Conservation (phyloP, 768 basidiomycete genomes). For the Lenzites betulinus region DNA sequence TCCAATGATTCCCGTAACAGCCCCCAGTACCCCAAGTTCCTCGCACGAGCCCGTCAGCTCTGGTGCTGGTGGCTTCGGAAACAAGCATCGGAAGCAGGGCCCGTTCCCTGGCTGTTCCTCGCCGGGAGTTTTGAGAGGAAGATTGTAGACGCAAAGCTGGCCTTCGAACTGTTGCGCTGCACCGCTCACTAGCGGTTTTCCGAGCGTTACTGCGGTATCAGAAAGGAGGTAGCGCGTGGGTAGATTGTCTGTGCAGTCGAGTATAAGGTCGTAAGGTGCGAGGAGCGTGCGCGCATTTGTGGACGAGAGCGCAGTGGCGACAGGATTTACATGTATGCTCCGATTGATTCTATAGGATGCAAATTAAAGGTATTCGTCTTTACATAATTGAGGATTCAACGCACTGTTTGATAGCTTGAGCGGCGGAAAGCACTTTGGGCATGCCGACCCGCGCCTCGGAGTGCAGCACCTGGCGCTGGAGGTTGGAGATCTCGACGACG, state of each 20-base stretch:
- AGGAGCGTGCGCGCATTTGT: conserved; percentile 68
- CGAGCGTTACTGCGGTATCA: conserved; percentile 74
- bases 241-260: conserved; percentile 95
- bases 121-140: conserved; percentile 5
- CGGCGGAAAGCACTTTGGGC: conserved; percentile 83
- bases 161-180: conserved; percentile 89
- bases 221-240: conserved; percentile 92
- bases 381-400: conserved; percentile 1
- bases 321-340: conserved; percentile 55
- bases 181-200: conserved; percentile 87
- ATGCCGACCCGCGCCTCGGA: conserved; percentile 68
- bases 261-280: conserved; percentile 66
- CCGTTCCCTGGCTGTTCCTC: conserved; percentile 42
- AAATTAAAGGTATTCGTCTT: background rate
- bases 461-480: conserved; percentile 93
- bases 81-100: conserved; percentile 94
- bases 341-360: conserved; percentile 69
- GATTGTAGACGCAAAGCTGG: conserved; percentile 76
- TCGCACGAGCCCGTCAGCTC: conserved; percentile 76
- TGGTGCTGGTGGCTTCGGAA: conserved; percentile 74
- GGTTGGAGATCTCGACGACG: conserved; percentile 82
- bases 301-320: conserved; percentile 54
- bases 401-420: conserved; percentile 65
- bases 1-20: conserved; percentile 88
- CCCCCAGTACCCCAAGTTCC: conserved; percentile 86